These are phyloP conservation scores for Fusarium verticillioides DNA, from an alignment of 2,329 filamentous ascomycete genomes.

Conservation along the genomic window DNA sequence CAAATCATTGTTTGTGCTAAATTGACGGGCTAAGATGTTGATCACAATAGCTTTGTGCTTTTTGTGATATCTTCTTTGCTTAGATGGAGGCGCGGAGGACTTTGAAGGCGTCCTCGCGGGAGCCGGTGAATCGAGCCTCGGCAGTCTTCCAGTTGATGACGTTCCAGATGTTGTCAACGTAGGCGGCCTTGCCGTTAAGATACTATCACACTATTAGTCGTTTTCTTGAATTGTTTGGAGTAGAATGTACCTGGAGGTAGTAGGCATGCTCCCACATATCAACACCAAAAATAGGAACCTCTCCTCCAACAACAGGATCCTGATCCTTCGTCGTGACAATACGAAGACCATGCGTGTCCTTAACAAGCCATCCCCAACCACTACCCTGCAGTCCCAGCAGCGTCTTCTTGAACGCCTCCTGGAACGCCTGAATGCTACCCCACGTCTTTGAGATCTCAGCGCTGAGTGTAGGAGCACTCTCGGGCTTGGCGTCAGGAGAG, in stretches of 20 bases:
- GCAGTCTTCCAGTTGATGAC: constrained; percentile 82
- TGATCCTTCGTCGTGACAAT: constrained; percentile 90
- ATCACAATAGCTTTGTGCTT: neutral
- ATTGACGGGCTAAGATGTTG: neutral
- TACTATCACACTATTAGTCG: constrained; percentile 62
- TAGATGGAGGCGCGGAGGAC: constrained; percentile 56
- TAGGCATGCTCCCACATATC: constrained; percentile 98
- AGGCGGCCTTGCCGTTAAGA: constrained; percentile 78
- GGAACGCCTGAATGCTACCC: constrained; percentile 75
- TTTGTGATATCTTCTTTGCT: neutral
- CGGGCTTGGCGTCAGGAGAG: constrained; percentile 66
- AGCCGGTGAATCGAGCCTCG: constrained; percentile 69
- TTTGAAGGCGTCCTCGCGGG: constrained; percentile 58
- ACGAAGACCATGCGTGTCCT: constrained; percentile 68
- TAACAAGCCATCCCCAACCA: constrained; percentile 89
- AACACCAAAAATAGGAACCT: constrained; percentile 78
- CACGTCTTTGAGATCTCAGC: constrained; percentile 72
- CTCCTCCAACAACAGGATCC: constrained; percentile 74
- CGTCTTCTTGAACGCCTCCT: constrained; percentile 70
- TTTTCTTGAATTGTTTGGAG: neutral
- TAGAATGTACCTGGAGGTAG: constrained; percentile 75
- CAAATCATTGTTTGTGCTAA: neutral
- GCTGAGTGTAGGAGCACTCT: constrained; percentile 66
- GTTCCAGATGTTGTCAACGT: constrained; percentile 81
- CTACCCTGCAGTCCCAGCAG: constrained; percentile 82